Conservation (phyloP, 2,329 filamentous ascomycete species). For the Colletotrichum truncatum region DNA sequence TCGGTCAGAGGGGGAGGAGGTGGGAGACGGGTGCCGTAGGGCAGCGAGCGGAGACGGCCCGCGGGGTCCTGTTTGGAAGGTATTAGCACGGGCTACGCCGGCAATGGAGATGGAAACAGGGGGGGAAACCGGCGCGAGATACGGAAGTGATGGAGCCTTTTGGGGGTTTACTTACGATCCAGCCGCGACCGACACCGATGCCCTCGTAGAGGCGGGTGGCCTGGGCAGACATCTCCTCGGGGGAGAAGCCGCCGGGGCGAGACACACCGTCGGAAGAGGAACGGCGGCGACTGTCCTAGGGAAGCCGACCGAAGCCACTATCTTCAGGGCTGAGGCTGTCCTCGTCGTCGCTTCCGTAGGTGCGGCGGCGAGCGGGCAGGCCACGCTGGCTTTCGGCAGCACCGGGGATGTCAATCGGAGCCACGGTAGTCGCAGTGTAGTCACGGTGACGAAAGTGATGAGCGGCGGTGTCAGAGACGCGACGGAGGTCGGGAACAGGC, state of each 20-base stretch:
- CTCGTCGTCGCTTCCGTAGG: not conserved
- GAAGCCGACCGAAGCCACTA: not conserved
- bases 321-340: not conserved
- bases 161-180: not conserved
- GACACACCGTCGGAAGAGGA: constrained; percentile 21
- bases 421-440: too few relatives aligned
- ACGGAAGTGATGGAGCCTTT: too few relatives aligned
- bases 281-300: constrained; percentile 21
- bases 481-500: not conserved
- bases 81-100: not conserved
- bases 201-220: constrained; percentile 7
- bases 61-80: constrained; percentile 8
- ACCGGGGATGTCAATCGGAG: constrained; percentile 5
- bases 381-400: not conserved
- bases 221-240: not conserved
- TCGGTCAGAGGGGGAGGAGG: constrained; percentile 16
- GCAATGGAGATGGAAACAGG: not conserved
- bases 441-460: too few relatives aligned
- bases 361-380: not conserved
- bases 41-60: constrained; percentile 19
- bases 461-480: not conserved
- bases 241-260: constrained; percentile 12
- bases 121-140: too few relatives aligned
- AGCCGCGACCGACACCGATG: constrained; percentile 1
- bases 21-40: constrained; percentile 6